Base-by-base conservation (phyloP, 331 rosid genomes). In the Rhamnella rubrinervis region DNA sequence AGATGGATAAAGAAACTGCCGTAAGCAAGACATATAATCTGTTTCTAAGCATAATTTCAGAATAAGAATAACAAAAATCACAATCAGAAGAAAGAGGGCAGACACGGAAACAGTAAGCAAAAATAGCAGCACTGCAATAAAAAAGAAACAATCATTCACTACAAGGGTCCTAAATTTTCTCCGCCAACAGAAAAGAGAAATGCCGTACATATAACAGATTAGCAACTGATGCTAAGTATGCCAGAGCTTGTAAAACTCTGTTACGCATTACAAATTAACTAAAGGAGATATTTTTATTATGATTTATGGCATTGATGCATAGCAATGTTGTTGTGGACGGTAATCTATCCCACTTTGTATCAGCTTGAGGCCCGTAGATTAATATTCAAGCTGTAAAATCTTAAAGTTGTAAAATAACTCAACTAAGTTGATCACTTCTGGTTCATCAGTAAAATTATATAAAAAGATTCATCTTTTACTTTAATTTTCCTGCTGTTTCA, bases 1-100 rank as follows among this genome's bases (percentile, higher is more conserved):
- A 68, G 89, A 87, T 64, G 88, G 88, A 87, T 88, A 67, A 83
- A 86, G 78, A 78, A 89, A 83, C 85, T 80, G 92, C 83, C 68
- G 73, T 81, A 88, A 85, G 85, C 80, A 84, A 84, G 81, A 83
- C 67, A 83, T 79, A 77, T 73, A 83, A 62, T 78, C 69, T 75
- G 80, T 82, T 77, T 75, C 77, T 72, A 61, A 85, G 86, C 74
- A 80, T 74, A 73, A 75, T 68, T 73, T 67, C 85, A 80, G 39
- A 80, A 71, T 28, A 66, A 71, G 44, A 73, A 77, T 46, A 75
- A 70, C 52, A 78, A 75, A 44, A 83, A 76, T 46, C 67, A 50
- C 17, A 59, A 72, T 13, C 6, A 73, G 56, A 77, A 66, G 70
- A 44, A 44, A 44, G 18, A 65, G 62, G 38, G 46, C 79, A 71